Conservation (phyloP, 768 basidiomycete genomes). For the Tylopilus balloui region DNA sequence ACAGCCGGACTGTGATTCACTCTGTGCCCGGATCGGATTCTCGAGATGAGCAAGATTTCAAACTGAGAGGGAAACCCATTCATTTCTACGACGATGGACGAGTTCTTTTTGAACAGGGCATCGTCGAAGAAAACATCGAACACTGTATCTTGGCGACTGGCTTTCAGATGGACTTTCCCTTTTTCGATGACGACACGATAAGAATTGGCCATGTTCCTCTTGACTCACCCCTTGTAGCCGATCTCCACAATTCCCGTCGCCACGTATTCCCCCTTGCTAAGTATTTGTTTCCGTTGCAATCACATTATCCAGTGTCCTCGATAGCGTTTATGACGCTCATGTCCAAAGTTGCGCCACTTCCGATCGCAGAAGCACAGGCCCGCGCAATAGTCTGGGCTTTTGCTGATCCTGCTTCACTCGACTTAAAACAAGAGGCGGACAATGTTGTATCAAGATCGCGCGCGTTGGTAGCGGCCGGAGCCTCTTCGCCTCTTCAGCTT, state of each 20-base stretch:
- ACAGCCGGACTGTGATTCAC: constrained; percentile 48
- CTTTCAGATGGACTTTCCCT: constrained; percentile 62
- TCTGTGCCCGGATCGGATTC: constrained; percentile 40
- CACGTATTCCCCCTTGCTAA: constrained; percentile 68
- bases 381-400: constrained; percentile 57
- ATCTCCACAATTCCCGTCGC: constrained; percentile 60
- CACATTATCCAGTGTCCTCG: constrained; percentile 41
- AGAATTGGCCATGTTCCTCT: constrained; percentile 39
- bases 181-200: constrained; percentile 41
- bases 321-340: constrained; percentile 67
- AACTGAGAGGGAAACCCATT: constrained; percentile 40
- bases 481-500: constrained; percentile 37
- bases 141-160: constrained; percentile 74
- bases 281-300: constrained; percentile 62
- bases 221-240: constrained; percentile 44
- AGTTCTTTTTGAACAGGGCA: constrained; percentile 58
- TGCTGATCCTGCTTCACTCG: constrained; percentile 44
- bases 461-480: constrained; percentile 33
- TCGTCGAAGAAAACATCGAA: constrained; percentile 50
- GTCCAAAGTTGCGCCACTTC: constrained; percentile 62
- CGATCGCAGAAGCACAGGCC: constrained; percentile 75
- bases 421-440: constrained; percentile 43
- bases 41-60: constrained; percentile 34
- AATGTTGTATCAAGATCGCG: constrained; percentile 49
- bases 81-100: constrained; percentile 40